Base-by-base conservation (phyloP, 306 rosid genomes). In the Vigna hirtella region DNA sequence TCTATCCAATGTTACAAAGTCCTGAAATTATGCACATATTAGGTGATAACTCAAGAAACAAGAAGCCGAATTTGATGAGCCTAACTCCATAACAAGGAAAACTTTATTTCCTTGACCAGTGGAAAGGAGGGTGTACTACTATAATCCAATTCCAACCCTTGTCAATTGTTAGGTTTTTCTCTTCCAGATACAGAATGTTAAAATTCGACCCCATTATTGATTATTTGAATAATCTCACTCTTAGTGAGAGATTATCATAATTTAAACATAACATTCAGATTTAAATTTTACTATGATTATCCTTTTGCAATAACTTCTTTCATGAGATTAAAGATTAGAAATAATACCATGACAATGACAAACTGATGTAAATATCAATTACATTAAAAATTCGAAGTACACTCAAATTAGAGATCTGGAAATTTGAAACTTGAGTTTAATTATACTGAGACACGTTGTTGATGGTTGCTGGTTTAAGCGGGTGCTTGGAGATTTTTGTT, bases 21-120 rank as follows among this genome's bases (percentile, higher is more conserved):
- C 88, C 90, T 59, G 81, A 81, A 78, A 82, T 87, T 73, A 78
- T 85, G 96, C 90, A 76, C 80, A 17, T 57, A 72, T 77, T 74
- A 15, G 79, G 85, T 86, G 79, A 42, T 74, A 14, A 50, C 22
- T 20, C 57, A 55, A 57, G 74, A 70, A 78, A 73, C 73, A 82
- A 59, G 69, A 69, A 48, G 18, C 87, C 34, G 4, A 79, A 69
- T 66, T 61, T 77, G 76, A 48, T 83, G 84, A 13, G 12, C 69
- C 76, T 79, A 53, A 72, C 80, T 61, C 67, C 74, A 48, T 65
- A 24, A 43, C 43, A 49, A 70, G 53, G 30, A 52, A 18, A 32
- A 17, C 6, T 4, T 11, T 26, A 61, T 62, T 74, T 68, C 38
- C 63, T 64, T 80, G 73, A 43, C 51, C 65, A 70, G 32, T 58